Evolutionary conservation across 371 early-diverging fungal species (phyloP), one percentile per base, ranked within the genome.

Genomic region (Umbelopsis sp.): DNA sequence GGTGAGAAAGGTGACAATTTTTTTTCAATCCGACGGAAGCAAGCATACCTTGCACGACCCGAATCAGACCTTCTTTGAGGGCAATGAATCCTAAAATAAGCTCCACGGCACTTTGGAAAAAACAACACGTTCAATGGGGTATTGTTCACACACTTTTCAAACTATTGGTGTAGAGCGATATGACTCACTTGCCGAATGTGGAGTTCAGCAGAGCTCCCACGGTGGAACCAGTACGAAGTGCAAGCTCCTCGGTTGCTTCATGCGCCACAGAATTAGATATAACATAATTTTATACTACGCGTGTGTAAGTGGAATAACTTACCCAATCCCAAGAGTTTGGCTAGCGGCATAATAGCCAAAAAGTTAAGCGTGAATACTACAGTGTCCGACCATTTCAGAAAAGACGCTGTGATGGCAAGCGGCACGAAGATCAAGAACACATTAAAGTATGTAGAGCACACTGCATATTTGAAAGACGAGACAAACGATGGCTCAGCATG

Each of bases 321-420:
- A 80, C 83, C 76, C 50, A 80, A 78, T 44, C 84, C 84, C n/a
- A 84, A 70, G 0, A 84, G 74, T 66, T 93, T 94, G 44, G 97
- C 96, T 50, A 97, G 76, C 6, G 96, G 96, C 37, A 98, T 81
- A 65, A 98, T 94, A n/a, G 96, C 96, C 24, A 95, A 83, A 63
- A 96, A 95, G 86, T 98, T 98, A 66, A 95, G 81, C 16, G 85
- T 65, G 70, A 95, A 97, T 11, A 86, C 82, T 10, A 86, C 73
- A 44, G 88, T 83, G 24, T 85, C 82, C 5, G 86, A 76, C 76
- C 92, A 90, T 22, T 85, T 76, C n/a, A 89, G 72, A 14, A 81
- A 69, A 29, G 82, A 80, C 51, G 89, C 80, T 0, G 86, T 52
- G n/a, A 94, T 78, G n/a, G 94, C 95, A 5, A 96, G 78, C 6